Conservation (phyloP, 164 flowering plant genomes). For the Annona cherimola region DNA sequence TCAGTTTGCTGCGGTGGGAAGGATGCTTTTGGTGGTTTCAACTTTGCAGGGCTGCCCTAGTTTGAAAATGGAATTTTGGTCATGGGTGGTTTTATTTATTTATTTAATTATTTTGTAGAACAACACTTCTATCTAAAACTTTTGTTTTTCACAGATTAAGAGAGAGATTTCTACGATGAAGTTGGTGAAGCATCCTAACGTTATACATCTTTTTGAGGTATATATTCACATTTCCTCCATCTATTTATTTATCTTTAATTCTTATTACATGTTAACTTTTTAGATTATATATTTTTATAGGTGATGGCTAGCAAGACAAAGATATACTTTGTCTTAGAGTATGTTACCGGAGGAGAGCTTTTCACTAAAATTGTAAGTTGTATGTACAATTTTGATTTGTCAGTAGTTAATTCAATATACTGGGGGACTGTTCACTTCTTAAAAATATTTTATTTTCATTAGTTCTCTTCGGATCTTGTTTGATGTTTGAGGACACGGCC, state of each 20-base stretch:
- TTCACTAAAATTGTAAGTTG: slow-evolving; percentile 13
- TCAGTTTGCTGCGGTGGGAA: not conserved
- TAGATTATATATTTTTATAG: not conserved
- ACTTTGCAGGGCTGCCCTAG: not conserved
- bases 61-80: not conserved
- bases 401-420: not conserved
- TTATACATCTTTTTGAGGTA: slow-evolving; percentile 16
- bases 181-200: slow-evolving; percentile 13
- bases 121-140: no score
- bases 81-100: not conserved
- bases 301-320: slow-evolving; percentile 19
- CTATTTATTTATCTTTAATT: not conserved
- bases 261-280: not conserved
- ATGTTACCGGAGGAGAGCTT: slow-evolving; percentile 16
- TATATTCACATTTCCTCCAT: not conserved
- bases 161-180: slow-evolving; percentile 15
- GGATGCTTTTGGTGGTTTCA: not conserved
- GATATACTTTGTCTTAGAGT: slow-evolving; percentile 16
- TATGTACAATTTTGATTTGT: not conserved
- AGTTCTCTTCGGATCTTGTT: not conserved
- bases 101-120: not conserved
- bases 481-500: not conserved
- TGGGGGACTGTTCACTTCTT: not conserved
- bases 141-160: slow-evolving; percentile 8
- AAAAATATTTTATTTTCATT: not conserved